These are phyloP conservation scores for Populus deltoides DNA, from an alignment of 345 rosid genomes.

Conservation along the genomic window DNA sequence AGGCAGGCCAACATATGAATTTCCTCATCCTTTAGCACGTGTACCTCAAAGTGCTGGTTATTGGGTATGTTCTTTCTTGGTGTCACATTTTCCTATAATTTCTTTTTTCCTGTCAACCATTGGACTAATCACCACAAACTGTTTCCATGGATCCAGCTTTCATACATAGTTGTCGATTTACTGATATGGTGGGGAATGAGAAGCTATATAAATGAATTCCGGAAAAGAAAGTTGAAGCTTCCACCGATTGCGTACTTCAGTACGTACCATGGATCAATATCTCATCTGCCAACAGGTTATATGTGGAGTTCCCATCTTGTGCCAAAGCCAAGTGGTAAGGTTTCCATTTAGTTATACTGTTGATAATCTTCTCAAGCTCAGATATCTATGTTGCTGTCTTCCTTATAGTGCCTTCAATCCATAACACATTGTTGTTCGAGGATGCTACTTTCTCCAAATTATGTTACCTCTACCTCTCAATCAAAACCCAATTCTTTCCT, in stretches of 20 bases:
- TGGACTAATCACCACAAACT: background rate
- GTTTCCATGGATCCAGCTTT: slow-evolving; percentile 51
- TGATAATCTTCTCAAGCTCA: background rate
- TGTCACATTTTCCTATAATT: background rate
- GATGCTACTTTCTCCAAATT: background rate
- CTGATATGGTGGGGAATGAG: slow-evolving; percentile 98
- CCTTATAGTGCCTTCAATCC: background rate
- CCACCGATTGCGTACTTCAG: slow-evolving; percentile 92
- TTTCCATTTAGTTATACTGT: background rate
- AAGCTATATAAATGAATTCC: slow-evolving; percentile 85
- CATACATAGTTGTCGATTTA: slow-evolving; percentile 88
- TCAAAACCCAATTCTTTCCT: background rate
- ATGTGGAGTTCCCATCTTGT: slow-evolving; percentile 98
- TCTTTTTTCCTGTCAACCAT: background rate
- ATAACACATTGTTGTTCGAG: background rate
- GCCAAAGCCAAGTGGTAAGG: slow-evolving; percentile 90
- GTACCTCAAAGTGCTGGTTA: slow-evolving; percentile 92
- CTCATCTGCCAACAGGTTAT: slow-evolving; percentile 95
- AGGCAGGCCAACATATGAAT: slow-evolving; percentile 98
- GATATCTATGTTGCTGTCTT: background rate
- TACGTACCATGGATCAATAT: slow-evolving; percentile 87
- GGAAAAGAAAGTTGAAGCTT: slow-evolving; percentile 79
- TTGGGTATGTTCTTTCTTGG: slow-evolving; percentile 60
- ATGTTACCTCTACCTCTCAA: background rate
- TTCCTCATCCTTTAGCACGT: slow-evolving; percentile 97